Evolutionary conservation across 2,329 filamentous ascomycete species (phyloP).

Genomic region (Zasmidium cellare): DNA sequence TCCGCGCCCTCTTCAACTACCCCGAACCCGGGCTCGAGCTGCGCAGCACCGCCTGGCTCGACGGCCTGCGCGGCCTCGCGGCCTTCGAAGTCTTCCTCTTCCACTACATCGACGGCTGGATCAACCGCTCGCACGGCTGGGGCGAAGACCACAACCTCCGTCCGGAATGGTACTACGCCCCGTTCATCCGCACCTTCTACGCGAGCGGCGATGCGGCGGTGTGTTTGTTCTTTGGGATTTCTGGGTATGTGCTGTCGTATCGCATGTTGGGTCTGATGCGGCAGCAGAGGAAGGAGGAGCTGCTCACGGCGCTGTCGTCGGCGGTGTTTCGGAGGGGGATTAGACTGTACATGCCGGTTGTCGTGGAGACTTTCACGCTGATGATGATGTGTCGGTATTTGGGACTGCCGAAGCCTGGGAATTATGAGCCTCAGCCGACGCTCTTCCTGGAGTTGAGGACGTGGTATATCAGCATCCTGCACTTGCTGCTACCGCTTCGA

Average conservation of each 20-base stretch:
- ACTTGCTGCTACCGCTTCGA: slow-evolving; percentile 13
- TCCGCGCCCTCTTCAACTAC: slow-evolving; percentile 15
- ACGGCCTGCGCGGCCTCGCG: slow-evolving; percentile 25
- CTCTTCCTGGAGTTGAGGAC: slow-evolving; percentile 6
- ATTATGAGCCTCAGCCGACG: slow-evolving; percentile 3
- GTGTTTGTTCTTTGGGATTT: slow-evolving; percentile 63
- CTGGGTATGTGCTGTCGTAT: slow-evolving; percentile 61
- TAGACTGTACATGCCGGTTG: slow-evolving; percentile 14
- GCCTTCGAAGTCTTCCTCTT: slow-evolving; percentile 26
- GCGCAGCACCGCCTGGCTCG: slow-evolving; percentile 22
- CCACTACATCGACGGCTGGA: slow-evolving; percentile 20
- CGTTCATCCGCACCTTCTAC: slow-evolving; percentile 56
- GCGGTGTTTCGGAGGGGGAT: slow-evolving; percentile 13
- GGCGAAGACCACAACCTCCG: slow-evolving; percentile 38
- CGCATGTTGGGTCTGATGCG: slow-evolving; percentile 19
- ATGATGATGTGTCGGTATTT: slow-evolving; percentile 12
- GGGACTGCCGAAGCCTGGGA: slow-evolving; percentile 8
- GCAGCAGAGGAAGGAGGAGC: slow-evolving; percentile 8
- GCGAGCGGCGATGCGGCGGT: slow-evolving; percentile 55
- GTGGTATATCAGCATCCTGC: slow-evolving; percentile 9
- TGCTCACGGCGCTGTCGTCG: slow-evolving; percentile 7
- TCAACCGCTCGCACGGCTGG: slow-evolving; percentile 13
- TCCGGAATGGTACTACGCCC: slow-evolving; percentile 37
- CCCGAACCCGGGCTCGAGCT: slow-evolving; percentile 8
- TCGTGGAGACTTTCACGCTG: slow-evolving; percentile 11